Conservation (phyloP, 345 rosid genomes). For the Dovyalis caffra region DNA sequence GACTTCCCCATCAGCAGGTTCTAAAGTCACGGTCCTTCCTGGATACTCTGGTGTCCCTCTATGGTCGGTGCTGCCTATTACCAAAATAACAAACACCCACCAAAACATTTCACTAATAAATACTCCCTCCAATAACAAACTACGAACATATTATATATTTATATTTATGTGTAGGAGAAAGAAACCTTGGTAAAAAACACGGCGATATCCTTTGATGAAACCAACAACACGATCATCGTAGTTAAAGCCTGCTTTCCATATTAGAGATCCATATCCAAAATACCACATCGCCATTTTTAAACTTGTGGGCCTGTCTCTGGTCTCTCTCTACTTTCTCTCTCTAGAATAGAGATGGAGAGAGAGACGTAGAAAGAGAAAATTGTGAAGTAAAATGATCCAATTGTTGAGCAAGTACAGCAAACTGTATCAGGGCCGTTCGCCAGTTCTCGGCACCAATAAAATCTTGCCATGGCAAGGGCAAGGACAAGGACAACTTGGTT, state of each 20-base stretch:
- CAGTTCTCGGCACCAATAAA: too few relatives aligned
- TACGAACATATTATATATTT: too few relatives aligned
- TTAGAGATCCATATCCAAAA: conserved; percentile 81
- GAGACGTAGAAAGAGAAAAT: neutral
- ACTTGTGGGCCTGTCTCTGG: neutral
- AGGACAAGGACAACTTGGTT: too few relatives aligned
- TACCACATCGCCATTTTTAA: conserved; percentile 75
- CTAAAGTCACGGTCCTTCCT: conserved; percentile 82
- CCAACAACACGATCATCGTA: conserved; percentile 74
- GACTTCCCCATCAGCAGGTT: conserved; percentile 62
- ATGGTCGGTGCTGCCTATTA: conserved; percentile 87
- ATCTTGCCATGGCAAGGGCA: too few relatives aligned
- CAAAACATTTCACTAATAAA: neutral
- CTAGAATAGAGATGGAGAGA: neutral
- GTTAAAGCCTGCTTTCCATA: conserved; percentile 80
- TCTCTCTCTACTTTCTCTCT: neutral
- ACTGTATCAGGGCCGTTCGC: too few relatives aligned
- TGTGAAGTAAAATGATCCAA: neutral
- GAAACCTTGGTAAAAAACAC: conserved; percentile 80
- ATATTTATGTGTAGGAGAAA: neutral
- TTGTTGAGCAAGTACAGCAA: too few relatives aligned
- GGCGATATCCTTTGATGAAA: conserved; percentile 77
- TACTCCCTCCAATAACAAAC: neutral
- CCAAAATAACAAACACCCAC: neutral
- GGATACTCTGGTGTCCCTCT: conserved; percentile 84